These are phyloP conservation scores for Globisporangium emineosum DNA, from an alignment of 352 stramenopile species.

Conservation along the genomic window DNA sequence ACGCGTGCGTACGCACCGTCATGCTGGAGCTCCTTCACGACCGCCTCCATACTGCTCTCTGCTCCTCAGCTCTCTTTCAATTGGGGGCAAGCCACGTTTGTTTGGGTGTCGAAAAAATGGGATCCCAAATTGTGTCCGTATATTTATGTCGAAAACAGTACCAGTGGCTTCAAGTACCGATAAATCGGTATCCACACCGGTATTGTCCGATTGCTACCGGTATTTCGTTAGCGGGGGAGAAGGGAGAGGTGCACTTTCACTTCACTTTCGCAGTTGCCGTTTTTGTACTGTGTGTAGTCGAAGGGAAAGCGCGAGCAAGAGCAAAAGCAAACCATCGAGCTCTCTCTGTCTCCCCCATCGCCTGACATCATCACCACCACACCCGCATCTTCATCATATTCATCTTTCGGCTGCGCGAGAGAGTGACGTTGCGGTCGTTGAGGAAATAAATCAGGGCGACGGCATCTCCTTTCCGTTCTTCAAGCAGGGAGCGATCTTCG, in stretches of 20 bases:
- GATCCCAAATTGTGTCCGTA: background rate
- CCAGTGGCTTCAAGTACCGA: background rate
- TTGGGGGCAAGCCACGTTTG: background rate
- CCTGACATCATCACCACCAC: background rate
- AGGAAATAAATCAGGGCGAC: constrained; percentile 5
- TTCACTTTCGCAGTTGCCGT: background rate
- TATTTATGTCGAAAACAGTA: background rate
- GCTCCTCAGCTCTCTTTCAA: background rate
- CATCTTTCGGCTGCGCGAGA: background rate
- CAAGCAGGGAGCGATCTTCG: constrained; percentile 6
- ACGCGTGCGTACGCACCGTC: constrained; percentile 38
- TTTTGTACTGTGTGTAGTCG: constrained; percentile 7
- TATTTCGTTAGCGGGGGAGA: background rate
- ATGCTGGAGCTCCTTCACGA: constrained; percentile 70
- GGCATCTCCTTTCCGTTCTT: no score
- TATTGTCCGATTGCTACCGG: background rate
- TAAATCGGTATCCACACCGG: background rate
- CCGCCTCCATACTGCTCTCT: constrained; percentile 23
- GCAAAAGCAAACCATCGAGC: background rate
- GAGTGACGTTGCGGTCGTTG: background rate
- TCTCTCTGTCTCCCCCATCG: background rate
- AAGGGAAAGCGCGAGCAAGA: background rate
- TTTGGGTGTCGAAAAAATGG: no score
- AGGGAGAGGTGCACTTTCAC: constrained; percentile 2
- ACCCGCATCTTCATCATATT: background rate